Evolutionary conservation across 306 rosid species (phyloP).

Genomic region (Sindora glabra): DNA sequence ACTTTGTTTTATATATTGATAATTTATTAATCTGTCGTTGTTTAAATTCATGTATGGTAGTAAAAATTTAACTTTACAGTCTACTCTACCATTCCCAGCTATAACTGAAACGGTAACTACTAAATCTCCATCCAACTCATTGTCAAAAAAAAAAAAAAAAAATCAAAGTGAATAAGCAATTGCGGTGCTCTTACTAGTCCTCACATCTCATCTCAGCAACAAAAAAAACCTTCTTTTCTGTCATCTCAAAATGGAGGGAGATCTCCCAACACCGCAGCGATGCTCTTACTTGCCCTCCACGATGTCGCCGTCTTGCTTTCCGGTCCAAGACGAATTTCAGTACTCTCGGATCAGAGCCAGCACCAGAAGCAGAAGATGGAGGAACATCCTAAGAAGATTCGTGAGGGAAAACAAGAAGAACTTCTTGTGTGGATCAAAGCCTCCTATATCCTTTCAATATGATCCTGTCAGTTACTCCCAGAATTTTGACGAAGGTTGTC

Average conservation of each 20-base stretch:
- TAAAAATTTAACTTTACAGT: no score
- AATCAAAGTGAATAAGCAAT: no score
- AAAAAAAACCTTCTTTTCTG: no score
- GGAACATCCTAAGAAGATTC: constrained; percentile 43
- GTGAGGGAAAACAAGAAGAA: constrained; percentile 44
- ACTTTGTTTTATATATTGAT: no score
- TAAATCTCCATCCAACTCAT: no score
- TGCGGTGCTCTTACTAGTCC: no score
- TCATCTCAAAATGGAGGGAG: constrained; percentile 49
- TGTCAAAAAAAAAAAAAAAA: no score
- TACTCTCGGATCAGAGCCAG: constrained; percentile 39
- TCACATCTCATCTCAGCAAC: no score
- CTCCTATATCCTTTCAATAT: constrained; percentile 61
- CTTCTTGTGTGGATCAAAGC: constrained; percentile 31
- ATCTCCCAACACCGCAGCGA: constrained; percentile 5
- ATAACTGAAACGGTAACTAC: no score
- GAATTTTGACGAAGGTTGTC: constrained; percentile 71
- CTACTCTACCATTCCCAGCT: no score
- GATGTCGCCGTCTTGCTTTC: constrained; percentile 52
- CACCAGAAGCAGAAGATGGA: constrained; percentile 36
- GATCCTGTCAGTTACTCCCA: constrained; percentile 78
- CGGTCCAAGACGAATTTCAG: constrained; percentile 31
- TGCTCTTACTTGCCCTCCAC: constrained; percentile 27
- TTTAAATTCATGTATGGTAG: no score
- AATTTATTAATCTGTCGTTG: no score